Evolutionary conservation across 148 eudicot species (phyloP).

Genomic region (Chenopodium suecicum): DNA sequence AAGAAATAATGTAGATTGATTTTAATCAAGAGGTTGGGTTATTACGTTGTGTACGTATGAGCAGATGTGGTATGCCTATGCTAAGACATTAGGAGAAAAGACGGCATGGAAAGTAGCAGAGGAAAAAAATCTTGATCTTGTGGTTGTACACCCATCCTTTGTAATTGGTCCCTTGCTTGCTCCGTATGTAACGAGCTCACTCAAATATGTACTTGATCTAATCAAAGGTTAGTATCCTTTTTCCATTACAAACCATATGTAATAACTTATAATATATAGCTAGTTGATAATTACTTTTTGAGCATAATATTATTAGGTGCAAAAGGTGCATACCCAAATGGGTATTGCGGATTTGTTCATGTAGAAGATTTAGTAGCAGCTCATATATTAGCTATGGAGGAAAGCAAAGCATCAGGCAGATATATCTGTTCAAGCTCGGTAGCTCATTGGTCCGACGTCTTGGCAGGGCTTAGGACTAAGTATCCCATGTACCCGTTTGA

Average conservation of each 20-base stretch:
- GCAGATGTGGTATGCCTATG: conserved; percentile 81
- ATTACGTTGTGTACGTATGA: not conserved
- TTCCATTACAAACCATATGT: not conserved
- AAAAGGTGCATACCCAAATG: conserved; percentile 52
- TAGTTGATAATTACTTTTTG: not conserved
- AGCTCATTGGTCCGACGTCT: conserved; percentile 66
- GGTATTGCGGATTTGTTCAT: conserved; percentile 64
- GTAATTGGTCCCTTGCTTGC: conserved; percentile 66
- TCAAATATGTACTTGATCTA: conserved; percentile 37
- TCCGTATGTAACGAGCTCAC: conserved; percentile 67
- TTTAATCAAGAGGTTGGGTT: too few relatives aligned
- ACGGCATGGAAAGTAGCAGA: conserved; percentile 61
- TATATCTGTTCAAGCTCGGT: conserved; percentile 59
- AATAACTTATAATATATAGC: too few relatives aligned
- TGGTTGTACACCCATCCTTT: conserved; percentile 68
- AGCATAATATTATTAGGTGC: conserved; percentile 28
- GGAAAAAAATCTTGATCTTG: conserved; percentile 57
- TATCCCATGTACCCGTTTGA: conserved; percentile 66
- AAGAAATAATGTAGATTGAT: not conserved
- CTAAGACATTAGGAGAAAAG: conserved; percentile 67
- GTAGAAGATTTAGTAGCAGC: conserved; percentile 57
- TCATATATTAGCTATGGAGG: conserved; percentile 72
- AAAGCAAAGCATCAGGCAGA: conserved; percentile 58
- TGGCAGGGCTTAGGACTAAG: conserved; percentile 51
- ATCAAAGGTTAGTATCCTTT: conserved; percentile 42